Evolutionary conservation across 2,329 filamentous ascomycete species (phyloP).

Genomic region (Immersiporthe knoxdaviesiana): DNA sequence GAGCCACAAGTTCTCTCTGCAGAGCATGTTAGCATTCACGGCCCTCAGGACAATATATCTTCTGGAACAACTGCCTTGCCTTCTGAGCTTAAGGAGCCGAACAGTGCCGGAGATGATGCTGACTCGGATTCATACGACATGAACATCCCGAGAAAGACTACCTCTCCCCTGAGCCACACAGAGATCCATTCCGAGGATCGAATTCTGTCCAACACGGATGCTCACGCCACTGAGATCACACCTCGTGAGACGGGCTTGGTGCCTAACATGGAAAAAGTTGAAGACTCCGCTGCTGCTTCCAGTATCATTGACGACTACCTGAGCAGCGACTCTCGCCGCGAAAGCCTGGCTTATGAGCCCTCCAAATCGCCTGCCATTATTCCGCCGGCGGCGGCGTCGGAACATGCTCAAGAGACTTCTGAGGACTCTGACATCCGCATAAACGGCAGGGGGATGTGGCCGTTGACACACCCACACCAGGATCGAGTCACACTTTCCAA

Average conservation of each 20-base stretch:
- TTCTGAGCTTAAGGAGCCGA: background rate
- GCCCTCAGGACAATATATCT: background rate
- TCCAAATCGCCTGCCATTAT: background rate
- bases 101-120: background rate
- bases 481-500: background rate
- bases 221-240: background rate
- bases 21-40: background rate
- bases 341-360: background rate
- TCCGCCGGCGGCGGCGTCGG: background rate
- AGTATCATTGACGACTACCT: conserved; percentile 3
- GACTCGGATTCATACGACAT: conserved; percentile 3
- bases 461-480: background rate
- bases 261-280: background rate
- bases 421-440: too few relatives aligned
- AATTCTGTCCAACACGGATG: background rate
- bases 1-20: background rate
- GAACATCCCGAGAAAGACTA: background rate
- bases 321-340: background rate
- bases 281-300: background rate
- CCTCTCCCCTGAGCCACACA: background rate
- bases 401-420: background rate
- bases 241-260: background rate
- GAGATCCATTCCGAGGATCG: background rate
- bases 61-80: background rate
- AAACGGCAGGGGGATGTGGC: background rate